A percentile compares a stretch with the other conserved stretches of the same genome.
These are phyloP conservation scores for Tremella yokohamensis DNA, from an alignment of 768 basidiomycete genomes.

Conservation along the genomic window DNA sequence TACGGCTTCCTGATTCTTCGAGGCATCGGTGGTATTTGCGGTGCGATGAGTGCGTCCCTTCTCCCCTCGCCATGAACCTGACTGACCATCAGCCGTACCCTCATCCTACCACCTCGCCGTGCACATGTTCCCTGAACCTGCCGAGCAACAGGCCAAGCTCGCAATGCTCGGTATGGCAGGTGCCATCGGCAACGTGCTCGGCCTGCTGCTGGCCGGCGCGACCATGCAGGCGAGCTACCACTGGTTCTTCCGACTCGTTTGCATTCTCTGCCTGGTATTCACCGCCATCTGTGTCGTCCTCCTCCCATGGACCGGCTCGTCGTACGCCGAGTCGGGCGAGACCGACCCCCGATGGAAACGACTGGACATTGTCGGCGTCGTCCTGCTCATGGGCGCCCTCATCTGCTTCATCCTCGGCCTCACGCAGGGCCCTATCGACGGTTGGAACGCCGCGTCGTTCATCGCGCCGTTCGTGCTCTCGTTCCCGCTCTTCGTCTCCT, in stretches of 20 bases:
- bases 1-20: conserved; percentile 58
- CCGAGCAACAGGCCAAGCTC: conserved; percentile 57
- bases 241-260: conserved; percentile 59
- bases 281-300: conserved; percentile 46
- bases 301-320: conserved; percentile 32
- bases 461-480: conserved; percentile 57
- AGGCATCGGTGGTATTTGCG: conserved; percentile 57
- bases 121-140: conserved; percentile 56
- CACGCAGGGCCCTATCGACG: conserved; percentile 55
- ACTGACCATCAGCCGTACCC: conserved; percentile 25
- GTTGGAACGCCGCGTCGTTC: conserved; percentile 57
- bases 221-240: conserved; percentile 50
- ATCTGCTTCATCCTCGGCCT: conserved; percentile 47
- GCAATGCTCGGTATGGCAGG: conserved; percentile 56
- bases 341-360: conserved; percentile 36
- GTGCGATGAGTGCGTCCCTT: conserved; percentile 52
- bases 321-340: conserved; percentile 19
- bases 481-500: conserved; percentile 52
- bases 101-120: conserved; percentile 54
- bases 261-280: conserved; percentile 54
- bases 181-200: conserved; percentile 55
- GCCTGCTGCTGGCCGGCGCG: conserved; percentile 26
- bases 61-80: neutral
- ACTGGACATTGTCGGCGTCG: conserved; percentile 47
- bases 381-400: conserved; percentile 39